phyloP scores from a whole-genome alignment of 1,284 basidiomycete genomes.

The Malassezia yamatoensis region DNA sequence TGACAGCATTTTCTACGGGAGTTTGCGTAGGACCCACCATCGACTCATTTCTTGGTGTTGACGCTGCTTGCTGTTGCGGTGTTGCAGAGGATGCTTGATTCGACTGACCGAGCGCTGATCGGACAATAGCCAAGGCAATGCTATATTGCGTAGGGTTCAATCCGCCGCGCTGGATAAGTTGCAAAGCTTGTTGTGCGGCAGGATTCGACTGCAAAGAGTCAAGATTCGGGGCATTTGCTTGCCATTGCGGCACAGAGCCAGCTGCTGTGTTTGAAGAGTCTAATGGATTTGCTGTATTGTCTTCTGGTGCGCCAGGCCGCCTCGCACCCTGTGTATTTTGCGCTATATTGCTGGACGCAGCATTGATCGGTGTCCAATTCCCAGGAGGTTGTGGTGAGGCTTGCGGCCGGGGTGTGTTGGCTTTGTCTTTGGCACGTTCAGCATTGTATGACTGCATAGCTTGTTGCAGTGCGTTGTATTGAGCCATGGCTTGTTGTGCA shows the following conservation, averaged over 20 bases:
- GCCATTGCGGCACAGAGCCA: neutral
- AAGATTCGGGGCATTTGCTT: neutral
- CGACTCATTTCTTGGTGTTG: no score
- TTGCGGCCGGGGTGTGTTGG: neutral
- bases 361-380: neutral
- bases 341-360: neutral
- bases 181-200: constrained; percentile 8
- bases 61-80: neutral
- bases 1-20: no score
- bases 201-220: constrained; percentile 4
- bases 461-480: constrained; percentile 33
- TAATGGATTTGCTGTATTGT: neutral
- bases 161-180: constrained; percentile 12
- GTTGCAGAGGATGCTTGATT: neutral
- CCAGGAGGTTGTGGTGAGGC: neutral
- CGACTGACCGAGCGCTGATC: constrained; percentile 2
- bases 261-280: neutral
- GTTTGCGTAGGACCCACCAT: no score
- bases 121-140: constrained; percentile 5
- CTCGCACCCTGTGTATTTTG: neutral
- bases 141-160: constrained; percentile 10
- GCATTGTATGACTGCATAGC: constrained; percentile 20
- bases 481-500: constrained; percentile 34
- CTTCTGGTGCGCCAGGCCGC: neutral
- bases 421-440: neutral